These are phyloP conservation scores for Glycine tomentella DNA, from an alignment of 306 rosid genomes.

Conservation along the genomic window DNA sequence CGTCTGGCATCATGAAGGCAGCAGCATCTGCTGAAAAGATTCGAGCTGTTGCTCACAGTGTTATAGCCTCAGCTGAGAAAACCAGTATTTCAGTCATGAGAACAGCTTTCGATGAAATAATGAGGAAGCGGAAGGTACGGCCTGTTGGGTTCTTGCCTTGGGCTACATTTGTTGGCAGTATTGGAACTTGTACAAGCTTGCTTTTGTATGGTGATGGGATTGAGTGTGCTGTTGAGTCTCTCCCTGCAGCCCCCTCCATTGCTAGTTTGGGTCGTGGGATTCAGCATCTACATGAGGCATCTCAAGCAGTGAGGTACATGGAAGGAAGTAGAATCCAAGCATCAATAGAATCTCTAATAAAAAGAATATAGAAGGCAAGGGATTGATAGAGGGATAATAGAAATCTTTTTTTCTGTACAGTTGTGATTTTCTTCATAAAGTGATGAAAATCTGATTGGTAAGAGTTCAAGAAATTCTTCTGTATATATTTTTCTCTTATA, in stretches of 20 bases:
- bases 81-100: constrained; percentile 83
- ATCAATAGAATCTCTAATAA: constrained; percentile 64
- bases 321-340: constrained; percentile 68
- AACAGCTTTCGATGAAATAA: constrained; percentile 81
- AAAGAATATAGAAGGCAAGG: constrained; percentile 63
- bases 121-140: constrained; percentile 66
- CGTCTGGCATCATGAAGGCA: constrained; percentile 67
- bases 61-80: constrained; percentile 77
- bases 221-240: constrained; percentile 66
- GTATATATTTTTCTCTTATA: constrained; percentile 45
- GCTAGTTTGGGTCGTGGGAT: constrained; percentile 85
- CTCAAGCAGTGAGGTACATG: constrained; percentile 56
- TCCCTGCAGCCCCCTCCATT: constrained; percentile 76
- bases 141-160: constrained; percentile 72
- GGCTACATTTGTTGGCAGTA: constrained; percentile 78
- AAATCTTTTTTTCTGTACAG: constrained; percentile 42
- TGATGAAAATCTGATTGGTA: constrained; percentile 32
- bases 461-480: constrained; percentile 46
- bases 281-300: constrained; percentile 62
- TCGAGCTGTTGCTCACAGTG: constrained; percentile 68
- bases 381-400: constrained; percentile 49
- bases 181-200: constrained; percentile 74
- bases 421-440: constrained; percentile 33
- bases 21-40: constrained; percentile 81
- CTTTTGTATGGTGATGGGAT: constrained; percentile 76